Evolutionary conservation across 768 basidiomycete species (phyloP).

Genomic region (Austroboletus festivus): DNA sequence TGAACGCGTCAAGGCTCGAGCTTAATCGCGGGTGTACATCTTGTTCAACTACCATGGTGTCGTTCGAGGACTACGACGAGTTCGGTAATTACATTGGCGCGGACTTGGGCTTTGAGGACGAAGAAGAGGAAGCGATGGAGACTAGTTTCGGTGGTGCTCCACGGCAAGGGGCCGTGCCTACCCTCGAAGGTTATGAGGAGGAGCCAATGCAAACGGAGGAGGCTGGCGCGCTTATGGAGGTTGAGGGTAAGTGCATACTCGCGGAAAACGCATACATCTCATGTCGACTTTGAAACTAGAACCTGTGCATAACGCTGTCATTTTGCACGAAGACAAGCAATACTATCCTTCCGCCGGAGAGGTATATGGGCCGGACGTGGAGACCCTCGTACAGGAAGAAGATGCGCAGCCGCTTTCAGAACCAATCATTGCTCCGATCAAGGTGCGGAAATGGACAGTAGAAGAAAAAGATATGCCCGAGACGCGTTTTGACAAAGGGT

Average conservation of each 20-base stretch:
- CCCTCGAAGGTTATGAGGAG: conserved; percentile 84
- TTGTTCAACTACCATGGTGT: conserved; percentile 41
- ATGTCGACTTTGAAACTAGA: conserved; percentile 41
- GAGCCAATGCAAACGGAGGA: conserved; percentile 55
- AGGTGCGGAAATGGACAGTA: conserved; percentile 90
- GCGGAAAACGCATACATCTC: background rate
- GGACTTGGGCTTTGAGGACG: conserved; percentile 83
- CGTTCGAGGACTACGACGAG: conserved; percentile 81
- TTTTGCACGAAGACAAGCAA: conserved; percentile 96
- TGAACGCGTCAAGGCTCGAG: conserved; percentile 19
- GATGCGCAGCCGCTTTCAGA: conserved; percentile 94
- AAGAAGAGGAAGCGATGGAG: conserved; percentile 53
- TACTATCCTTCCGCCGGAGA: conserved; percentile 94
- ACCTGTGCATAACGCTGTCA: conserved; percentile 74
- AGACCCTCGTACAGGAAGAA: conserved; percentile 97
- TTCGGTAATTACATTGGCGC: conserved; percentile 98
- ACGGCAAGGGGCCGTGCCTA: conserved; percentile 36
- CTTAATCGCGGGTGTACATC: conserved; percentile 6
- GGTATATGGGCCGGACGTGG: conserved; percentile 90
- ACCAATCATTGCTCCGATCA: conserved; percentile 93
- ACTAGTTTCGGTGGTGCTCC: conserved; percentile 41
- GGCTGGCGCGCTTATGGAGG: conserved; percentile 74
- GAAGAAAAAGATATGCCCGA: conserved; percentile 95
- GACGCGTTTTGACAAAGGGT: conserved; percentile 98
- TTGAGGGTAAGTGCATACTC: conserved; percentile 58